Conservation (phyloP, 2,329 filamentous ascomycete genomes). For the Exserohilum turcica region DNA sequence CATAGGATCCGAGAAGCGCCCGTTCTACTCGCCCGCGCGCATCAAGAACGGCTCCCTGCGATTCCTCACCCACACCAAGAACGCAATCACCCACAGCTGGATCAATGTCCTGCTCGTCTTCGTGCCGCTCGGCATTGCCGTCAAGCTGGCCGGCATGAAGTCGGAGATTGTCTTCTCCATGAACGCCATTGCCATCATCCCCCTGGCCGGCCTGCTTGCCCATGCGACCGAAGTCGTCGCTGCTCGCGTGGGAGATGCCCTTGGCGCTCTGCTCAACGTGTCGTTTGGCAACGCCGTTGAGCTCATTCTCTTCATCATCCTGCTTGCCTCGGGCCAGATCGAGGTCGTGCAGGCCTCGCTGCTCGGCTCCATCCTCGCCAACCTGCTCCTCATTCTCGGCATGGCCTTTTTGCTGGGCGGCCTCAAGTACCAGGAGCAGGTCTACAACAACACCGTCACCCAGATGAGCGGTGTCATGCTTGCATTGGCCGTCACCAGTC, state of each 20-base stretch:
- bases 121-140: conserved; percentile 75
- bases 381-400: conserved; percentile 84
- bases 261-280: conserved; percentile 58
- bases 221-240: conserved; percentile 58
- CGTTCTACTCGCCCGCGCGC: conserved; percentile 52
- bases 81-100: conserved; percentile 73
- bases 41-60: conserved; percentile 57
- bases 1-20: conserved; percentile 54
- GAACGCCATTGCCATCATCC: conserved; percentile 59
- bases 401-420: conserved; percentile 91
- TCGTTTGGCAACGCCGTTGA: conserved; percentile 60
- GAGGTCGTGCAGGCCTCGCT: conserved; percentile 90
- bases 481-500: conserved; percentile 86
- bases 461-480: conserved; percentile 95
- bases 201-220: conserved; percentile 55
- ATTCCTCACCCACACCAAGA: conserved; percentile 60
- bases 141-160: conserved; percentile 54
- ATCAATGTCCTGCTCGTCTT: conserved; percentile 78
- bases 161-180: conserved; percentile 56
- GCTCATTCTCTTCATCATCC: conserved; percentile 56
- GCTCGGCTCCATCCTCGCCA: conserved; percentile 86
- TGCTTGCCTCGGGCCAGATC: conserved; percentile 69
- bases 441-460: conserved; percentile 94
- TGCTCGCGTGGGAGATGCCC: conserved; percentile 54
- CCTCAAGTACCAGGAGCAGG: conserved; percentile 84